Evolutionary conservation across 2,329 filamentous ascomycete species (phyloP), one percentile per base, ranked within the genome.

Genomic region (Blastomyces gilchristii): DNA sequence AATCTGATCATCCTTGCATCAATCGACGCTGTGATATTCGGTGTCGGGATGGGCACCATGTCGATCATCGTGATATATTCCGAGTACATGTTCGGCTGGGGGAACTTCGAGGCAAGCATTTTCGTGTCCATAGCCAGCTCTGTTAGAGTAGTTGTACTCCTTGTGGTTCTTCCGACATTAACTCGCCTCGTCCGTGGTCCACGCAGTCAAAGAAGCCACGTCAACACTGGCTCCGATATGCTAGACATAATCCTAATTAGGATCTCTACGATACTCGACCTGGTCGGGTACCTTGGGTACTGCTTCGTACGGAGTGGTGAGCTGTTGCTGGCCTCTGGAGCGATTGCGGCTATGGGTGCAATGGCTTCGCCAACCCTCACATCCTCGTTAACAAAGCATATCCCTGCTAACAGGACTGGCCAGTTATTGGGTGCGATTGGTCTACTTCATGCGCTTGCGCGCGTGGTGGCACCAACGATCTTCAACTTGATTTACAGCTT

Each of bases 401-500:
- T 97, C 0, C 90, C 92, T 0, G 81, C 86, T 0, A 89, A 94
- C 66, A 84, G 84, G 57, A 87, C 94, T 0, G 94, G 94, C 0
- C 87, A 94, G 73, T 79, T 97, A n/a, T 82, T 99, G 0, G 94
- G 94, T 28, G 92, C 91, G 1, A 88, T 87, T 18, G 94, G 93
- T 0, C 79, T 97, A 65, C 76, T 97, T 63, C 93, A 97, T 75
- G 89, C 91, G 0, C 76, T 96, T 45, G 85, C 89, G 2, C 82
- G 91, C 65, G 85, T 97, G 1, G 73, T 96, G 14, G 87, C 88
- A 0, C 94, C 94, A 0, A 82, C 90, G 0, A 71, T 93, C 0
- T 96, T 97, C 76, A 96, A 94, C 70, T 83, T 89, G 5, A 84
- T 97, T 11, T 99, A 96, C 73, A 88, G 88, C 16, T 79, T 82